phyloP scores from a whole-genome alignment of 1,139 yeast species.

The Geotrichum aggregatum region DNA sequence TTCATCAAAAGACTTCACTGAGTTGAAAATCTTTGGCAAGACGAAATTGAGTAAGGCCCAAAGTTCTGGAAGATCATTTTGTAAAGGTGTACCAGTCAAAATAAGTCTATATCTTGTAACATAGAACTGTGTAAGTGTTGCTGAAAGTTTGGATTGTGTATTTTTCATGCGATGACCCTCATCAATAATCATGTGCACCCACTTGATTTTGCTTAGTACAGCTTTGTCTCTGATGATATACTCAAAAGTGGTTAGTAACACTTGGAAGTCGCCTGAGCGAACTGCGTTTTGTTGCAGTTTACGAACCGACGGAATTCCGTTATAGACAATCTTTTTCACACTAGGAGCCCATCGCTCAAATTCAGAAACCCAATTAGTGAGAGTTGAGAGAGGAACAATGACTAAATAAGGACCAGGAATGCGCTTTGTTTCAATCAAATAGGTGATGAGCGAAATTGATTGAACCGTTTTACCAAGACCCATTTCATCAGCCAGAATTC shows the following conservation, averaged over 20 bases:
- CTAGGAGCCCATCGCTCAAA: conserved; percentile 91
- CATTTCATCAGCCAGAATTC: conserved; percentile 94
- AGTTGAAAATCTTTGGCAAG: conserved; percentile 90
- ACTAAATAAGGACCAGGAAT: conserved; percentile 60
- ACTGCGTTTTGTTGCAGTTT: conserved; percentile 70
- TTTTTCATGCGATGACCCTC: conserved; percentile 99
- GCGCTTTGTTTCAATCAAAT: conserved; percentile 66
- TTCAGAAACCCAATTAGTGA: conserved; percentile 94
- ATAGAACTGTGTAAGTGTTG: conserved; percentile 76
- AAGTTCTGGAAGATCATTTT: conserved; percentile 90
- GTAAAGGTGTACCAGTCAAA: conserved; percentile 95
- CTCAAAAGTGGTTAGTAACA: conserved; percentile 71
- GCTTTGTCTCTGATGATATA: conserved; percentile 84
- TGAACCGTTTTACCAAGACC: conserved; percentile 88
- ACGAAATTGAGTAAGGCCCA: conserved; percentile 97
- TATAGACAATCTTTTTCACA: conserved; percentile 42
- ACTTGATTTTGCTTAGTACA: conserved; percentile 66
- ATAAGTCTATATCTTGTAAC: conserved; percentile 81
- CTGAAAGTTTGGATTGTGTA: conserved; percentile 79
- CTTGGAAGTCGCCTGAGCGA: conserved; percentile 78
- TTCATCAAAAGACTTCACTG: conserved; percentile 96
- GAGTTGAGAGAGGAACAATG: conserved; percentile 89
- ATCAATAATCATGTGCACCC: conserved; percentile 97
- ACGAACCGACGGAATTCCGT: conserved; percentile 75
- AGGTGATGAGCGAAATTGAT: conserved; percentile 70